phyloP scores from a whole-genome alignment of 352 stramenopile genomes.

The Pythium pectinolyticum region DNA sequence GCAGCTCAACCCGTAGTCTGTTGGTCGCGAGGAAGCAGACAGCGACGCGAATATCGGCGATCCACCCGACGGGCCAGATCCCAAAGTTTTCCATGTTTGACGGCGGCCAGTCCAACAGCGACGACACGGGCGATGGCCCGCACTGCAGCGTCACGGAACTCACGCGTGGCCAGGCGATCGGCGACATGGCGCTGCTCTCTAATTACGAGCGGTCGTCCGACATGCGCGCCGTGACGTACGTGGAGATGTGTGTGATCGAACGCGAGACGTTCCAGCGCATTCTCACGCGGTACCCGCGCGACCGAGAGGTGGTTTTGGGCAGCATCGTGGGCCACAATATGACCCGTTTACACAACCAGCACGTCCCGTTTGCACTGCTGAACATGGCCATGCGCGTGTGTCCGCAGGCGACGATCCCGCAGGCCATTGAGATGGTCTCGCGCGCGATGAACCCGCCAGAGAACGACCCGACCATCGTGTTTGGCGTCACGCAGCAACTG shows the following conservation, averaged over 20 bases:
- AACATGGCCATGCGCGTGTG: neutral
- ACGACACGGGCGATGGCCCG: neutral
- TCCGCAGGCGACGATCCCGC: neutral
- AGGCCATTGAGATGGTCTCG: neutral
- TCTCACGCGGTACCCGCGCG: constrained; percentile 34
- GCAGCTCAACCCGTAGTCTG: no score
- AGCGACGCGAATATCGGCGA: neutral
- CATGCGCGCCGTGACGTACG: constrained; percentile 44
- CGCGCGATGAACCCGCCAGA: neutral
- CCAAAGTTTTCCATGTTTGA: neutral
- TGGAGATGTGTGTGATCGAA: constrained; percentile 53
- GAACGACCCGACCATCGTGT: constrained; percentile 1
- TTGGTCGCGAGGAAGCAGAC: no score
- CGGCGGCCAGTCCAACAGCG: neutral
- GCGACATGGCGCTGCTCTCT: constrained; percentile 56
- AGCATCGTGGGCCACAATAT: constrained; percentile 3
- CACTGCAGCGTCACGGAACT: neutral
- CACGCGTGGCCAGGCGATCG: constrained; percentile 8
- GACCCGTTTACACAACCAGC: neutral
- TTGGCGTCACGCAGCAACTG: neutral
- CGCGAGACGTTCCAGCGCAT: constrained; percentile 42
- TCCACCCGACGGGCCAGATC: neutral
- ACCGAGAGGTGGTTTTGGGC: constrained; percentile 15
- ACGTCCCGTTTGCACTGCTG: neutral
- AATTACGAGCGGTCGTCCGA: constrained; percentile 49